Percentiles rank a stretch among this genome's conserved stretches.
These are phyloP conservation scores for Penicillium malachiteum DNA, from an alignment of 495 filamentous ascomycete species.

Conservation along the genomic window DNA sequence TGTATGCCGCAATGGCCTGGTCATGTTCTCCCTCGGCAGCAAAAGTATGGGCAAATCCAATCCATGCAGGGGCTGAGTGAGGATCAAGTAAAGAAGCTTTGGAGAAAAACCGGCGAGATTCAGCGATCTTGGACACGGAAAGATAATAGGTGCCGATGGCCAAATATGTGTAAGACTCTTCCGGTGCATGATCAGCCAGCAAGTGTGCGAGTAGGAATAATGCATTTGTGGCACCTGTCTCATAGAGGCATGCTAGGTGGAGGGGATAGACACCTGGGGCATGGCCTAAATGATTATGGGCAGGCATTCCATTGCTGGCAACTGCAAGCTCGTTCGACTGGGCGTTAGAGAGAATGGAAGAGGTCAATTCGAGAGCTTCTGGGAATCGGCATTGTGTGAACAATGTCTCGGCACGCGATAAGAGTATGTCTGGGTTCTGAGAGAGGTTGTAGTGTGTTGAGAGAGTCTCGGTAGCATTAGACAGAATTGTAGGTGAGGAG, in stretches of 20 bases:
- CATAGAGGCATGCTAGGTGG: constrained; percentile 89
- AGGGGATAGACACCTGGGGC: constrained; percentile 86
- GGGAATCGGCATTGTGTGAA: constrained; percentile 95
- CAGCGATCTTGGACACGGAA: constrained; percentile 80
- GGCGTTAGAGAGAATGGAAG: constrained; percentile 66
- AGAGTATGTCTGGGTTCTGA: constrained; percentile 84
- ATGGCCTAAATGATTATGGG: constrained; percentile 68
- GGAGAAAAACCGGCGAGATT: constrained; percentile 92
- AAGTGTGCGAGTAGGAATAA: constrained; percentile 95
- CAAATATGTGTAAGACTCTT: constrained; percentile 86
- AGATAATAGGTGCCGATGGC: constrained; percentile 97
- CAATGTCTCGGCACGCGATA: constrained; percentile 86
- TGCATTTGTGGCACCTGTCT: constrained; percentile 79
- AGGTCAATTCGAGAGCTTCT: constrained; percentile 80
- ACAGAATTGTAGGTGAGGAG: constrained; percentile 79
- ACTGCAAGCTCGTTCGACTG: constrained; percentile 30
- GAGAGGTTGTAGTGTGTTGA: constrained; percentile 89
- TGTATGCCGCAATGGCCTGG: constrained; percentile 97
- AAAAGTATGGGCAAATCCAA: constrained; percentile 98
- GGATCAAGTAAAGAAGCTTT: constrained; percentile 97
- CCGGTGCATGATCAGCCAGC: constrained; percentile 86
- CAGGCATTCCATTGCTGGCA: constrained; percentile 18
- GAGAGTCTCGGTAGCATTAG: constrained; percentile 83
- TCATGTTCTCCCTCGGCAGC: constrained; percentile 99
- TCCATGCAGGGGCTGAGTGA: constrained; percentile 97